Evolutionary conservation across 805 yeast genomes (phyloP).

Genomic region (Myxozyma neglecta): DNA sequence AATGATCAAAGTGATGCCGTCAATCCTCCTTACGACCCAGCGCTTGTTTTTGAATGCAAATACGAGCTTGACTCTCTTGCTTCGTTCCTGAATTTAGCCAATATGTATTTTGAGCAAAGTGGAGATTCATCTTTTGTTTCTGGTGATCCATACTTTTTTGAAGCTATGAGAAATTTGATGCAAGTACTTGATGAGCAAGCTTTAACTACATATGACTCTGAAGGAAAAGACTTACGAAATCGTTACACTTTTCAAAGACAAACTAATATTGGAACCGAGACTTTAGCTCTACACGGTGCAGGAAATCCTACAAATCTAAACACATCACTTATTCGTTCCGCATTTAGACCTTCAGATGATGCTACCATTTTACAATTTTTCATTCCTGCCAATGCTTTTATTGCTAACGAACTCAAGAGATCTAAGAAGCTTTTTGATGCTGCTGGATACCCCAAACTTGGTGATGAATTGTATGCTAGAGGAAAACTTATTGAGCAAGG

Average conservation of each 20-base stretch:
- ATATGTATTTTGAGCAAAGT: conserved; percentile 63
- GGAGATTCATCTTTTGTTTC: conserved; percentile 52
- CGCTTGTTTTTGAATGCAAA: conserved; percentile 79
- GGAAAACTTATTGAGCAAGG: conserved; percentile 53
- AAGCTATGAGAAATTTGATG: conserved; percentile 42
- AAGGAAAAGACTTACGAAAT: conserved; percentile 41
- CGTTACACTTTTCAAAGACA: conserved; percentile 70
- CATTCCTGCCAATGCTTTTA: conserved; percentile 82
- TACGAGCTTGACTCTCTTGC: conserved; percentile 87
- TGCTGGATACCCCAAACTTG: conserved; percentile 31
- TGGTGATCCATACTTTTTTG: conserved; percentile 28
- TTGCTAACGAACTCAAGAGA: conserved; percentile 55
- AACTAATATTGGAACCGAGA: conserved; percentile 75
- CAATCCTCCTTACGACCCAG: conserved; percentile 68
- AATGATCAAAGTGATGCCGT: conserved; percentile 55
- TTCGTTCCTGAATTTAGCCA: conserved; percentile 71
- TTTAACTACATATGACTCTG: conserved; percentile 49
- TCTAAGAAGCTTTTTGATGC: conserved; percentile 30
- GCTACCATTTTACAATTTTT: conserved; percentile 77
- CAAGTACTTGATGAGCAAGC: conserved; percentile 60
- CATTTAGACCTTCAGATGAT: conserved; percentile 87
- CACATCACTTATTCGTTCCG: conserved; percentile 74
- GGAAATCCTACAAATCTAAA: conserved; percentile 79
- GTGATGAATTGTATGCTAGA: conserved; percentile 40
- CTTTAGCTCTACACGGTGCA: conserved; percentile 71